Evolutionary conservation across 345 rosid species (phyloP).

Genomic region (Linum tenue): DNA sequence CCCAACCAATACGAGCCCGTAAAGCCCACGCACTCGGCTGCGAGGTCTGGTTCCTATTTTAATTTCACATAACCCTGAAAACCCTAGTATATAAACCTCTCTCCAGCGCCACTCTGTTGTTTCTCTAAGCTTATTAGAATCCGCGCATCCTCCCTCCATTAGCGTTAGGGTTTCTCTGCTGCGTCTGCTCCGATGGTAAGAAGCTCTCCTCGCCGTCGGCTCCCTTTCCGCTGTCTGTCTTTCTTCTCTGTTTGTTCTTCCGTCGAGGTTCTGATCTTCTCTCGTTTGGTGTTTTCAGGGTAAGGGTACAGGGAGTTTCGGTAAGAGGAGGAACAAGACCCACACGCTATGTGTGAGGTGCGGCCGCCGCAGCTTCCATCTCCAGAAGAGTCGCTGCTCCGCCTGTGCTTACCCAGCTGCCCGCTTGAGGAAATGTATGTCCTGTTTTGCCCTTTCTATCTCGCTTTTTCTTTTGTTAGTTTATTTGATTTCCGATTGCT

Average conservation of each 20-base stretch:
- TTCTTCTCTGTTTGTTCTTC: not conserved
- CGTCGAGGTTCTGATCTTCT: not conserved
- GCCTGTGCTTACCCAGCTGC: constrained; percentile 98
- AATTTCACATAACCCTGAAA: constrained; percentile 10
- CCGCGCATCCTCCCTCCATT: too few relatives aligned
- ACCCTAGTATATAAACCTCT: constrained; percentile 8
- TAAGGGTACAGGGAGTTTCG: constrained; percentile 96
- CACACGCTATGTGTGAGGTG: constrained; percentile 97
- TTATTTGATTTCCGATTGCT: not conserved
- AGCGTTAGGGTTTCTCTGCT: constrained; percentile 18
- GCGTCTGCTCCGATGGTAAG: constrained; percentile 24
- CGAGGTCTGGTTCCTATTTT: not conserved
- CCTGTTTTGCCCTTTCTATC: not conserved
- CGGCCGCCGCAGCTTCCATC: constrained; percentile 97
- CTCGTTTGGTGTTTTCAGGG: constrained; percentile 35
- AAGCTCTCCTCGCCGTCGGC: not conserved
- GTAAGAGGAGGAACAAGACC: constrained; percentile 97
- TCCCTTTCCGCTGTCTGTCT: not conserved
- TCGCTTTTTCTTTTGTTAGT: not conserved
- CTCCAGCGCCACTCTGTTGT: not conserved
- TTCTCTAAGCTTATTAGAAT: not conserved
- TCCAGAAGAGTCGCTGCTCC: constrained; percentile 94
- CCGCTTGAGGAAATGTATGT: constrained; percentile 86
- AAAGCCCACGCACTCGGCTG: not conserved
- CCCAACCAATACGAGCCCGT: not conserved